Conservation (phyloP, 2,329 filamentous ascomycete species). For the Stromatinia cepivora region DNA sequence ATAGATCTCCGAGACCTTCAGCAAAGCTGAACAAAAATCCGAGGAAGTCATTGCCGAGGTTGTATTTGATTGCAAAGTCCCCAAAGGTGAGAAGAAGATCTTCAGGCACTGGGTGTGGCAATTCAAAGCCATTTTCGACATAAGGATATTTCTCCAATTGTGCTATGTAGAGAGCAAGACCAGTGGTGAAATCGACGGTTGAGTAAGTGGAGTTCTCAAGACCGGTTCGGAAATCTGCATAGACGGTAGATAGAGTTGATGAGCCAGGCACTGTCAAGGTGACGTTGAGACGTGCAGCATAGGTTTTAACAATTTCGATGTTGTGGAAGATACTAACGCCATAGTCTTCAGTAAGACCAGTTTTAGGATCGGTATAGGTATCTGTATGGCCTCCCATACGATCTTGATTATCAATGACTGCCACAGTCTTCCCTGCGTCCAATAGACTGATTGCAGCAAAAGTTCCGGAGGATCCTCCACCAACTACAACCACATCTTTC, state of each 20-base stretch:
- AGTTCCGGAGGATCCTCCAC: slow-evolving; percentile 43
- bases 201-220: slow-evolving; percentile 18
- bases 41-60: slow-evolving; percentile 45
- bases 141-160: slow-evolving; percentile 41
- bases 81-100: slow-evolving; percentile 33
- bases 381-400: slow-evolving; percentile 37
- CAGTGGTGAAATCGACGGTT: slow-evolving; percentile 18
- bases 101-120: slow-evolving; percentile 34
- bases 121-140: slow-evolving; percentile 45
- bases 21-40: slow-evolving; percentile 46
- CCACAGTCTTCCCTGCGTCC: slow-evolving; percentile 41
- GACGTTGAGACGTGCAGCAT: slow-evolving; percentile 25
- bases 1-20: slow-evolving; percentile 49
- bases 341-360: slow-evolving; percentile 42
- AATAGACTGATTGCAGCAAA: slow-evolving; percentile 42
- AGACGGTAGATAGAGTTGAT: neutral
- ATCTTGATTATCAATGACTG: slow-evolving; percentile 43
- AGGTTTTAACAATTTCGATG: slow-evolving; percentile 21
- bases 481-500: slow-evolving; percentile 42
- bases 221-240: slow-evolving; percentile 27
- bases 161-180: slow-evolving; percentile 24
- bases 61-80: slow-evolving; percentile 35
- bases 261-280: neutral
- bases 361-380: slow-evolving; percentile 40
- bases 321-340: slow-evolving; percentile 40